Evolutionary conservation across 352 stramenopile species (phyloP).

Genomic region (Phytophthora podocarpi): DNA sequence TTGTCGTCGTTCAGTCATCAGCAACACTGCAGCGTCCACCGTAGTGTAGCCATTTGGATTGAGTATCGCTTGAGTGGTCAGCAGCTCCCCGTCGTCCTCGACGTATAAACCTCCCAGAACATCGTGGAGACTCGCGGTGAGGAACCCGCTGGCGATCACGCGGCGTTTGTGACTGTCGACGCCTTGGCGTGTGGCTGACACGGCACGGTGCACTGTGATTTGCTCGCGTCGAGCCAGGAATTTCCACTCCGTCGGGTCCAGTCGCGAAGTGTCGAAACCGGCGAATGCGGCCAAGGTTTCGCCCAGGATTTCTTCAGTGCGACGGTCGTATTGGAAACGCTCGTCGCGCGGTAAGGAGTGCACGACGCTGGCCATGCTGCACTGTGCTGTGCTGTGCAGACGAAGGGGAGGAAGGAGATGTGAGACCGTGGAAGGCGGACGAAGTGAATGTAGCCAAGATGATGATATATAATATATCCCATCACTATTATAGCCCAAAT

Average conservation of each 20-base stretch:
- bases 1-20: constrained; percentile 38
- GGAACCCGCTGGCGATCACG: constrained; percentile 49
- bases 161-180: constrained; percentile 27
- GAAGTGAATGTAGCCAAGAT: constrained; percentile 20
- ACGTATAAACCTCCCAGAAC: constrained; percentile 49
- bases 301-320: constrained; percentile 51
- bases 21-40: constrained; percentile 46
- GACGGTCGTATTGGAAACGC: constrained; percentile 43
- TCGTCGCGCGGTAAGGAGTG: constrained; percentile 43
- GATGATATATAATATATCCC: constrained; percentile 6
- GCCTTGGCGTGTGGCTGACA: constrained; percentile 1
- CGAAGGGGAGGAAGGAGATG: not conserved
- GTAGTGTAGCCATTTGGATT: constrained; percentile 24
- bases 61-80: constrained; percentile 47
- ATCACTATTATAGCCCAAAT: no score
- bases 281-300: constrained; percentile 52
- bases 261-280: constrained; percentile 39
- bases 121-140: constrained; percentile 42
- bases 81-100: constrained; percentile 41
- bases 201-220: constrained; percentile 40
- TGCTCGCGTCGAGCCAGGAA: constrained; percentile 43
- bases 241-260: constrained; percentile 41
- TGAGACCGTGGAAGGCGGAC: not conserved
- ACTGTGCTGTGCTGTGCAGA: no score
- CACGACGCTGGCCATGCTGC: constrained; percentile 2